Base-by-base conservation (phyloP, 768 basidiomycete genomes). In the Naganishia kalamii region DNA sequence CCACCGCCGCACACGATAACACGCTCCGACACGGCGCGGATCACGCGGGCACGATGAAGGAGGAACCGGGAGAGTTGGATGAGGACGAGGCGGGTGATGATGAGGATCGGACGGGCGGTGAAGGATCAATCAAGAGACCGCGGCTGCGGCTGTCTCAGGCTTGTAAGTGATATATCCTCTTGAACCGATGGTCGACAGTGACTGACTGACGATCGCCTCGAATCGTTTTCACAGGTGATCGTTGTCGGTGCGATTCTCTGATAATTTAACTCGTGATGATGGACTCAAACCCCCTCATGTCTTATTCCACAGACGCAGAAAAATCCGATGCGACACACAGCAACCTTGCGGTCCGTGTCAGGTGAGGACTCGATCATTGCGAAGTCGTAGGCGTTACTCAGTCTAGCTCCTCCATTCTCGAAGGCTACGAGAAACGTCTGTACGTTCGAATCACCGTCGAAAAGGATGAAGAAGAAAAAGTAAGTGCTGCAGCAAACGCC, bases 361-460 rank as follows among this genome's bases (percentile, higher is more conserved):
- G 54, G 54, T 57, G n/a, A 3, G 54, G n/a, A n/a, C n/a, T 57
- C 2, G 15, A 30, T n/a, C 25, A 17, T 29, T 10, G 35, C 44
- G 23, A 29, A 27, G 19, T 25, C 23, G 7, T 10, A 19, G 2
- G 8, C n/a, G n/a, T 13, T 41, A 15, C 23, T 25, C 29, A 57
- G 59, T 59, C 35, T 13, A 21, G 8, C 54, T 65, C 13, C 23
- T 37, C 33, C 12, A 1, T 50, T 29, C 2, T 19, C 32, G 4
- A 12, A 57, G 19, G 47, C 51, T 41, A 57, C 48, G 6, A 66
- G 70, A 65, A 77, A 74, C 44, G 63, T 70, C 48, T 78, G 78
- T 68, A 79, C 78, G 11, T 79, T 79, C 66, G 73, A 78, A 44
- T 77, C 77, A 10, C 78, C 32, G 72, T 75, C 61, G 70, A 73